A percentile compares a stretch with the other conserved stretches of the same genome.
These are phyloP conservation scores for Nicotiana otophora DNA, from an alignment of 257 asterid species.

Conservation along the genomic window DNA sequence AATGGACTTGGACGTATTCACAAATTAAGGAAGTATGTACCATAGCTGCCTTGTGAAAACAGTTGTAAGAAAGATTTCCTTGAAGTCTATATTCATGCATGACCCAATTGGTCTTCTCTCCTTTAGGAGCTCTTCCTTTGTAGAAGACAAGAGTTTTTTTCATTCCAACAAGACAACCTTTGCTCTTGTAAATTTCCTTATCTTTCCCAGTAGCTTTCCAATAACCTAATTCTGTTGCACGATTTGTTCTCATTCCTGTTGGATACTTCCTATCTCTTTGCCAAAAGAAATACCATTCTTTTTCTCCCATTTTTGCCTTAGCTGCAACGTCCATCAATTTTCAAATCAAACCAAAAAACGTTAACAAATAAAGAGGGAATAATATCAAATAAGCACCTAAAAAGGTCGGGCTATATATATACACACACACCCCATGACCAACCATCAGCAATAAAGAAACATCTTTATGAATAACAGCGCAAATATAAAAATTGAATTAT, in stretches of 20 bases:
- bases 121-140: conserved; percentile 79
- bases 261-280: conserved; percentile 80
- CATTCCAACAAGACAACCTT: conserved; percentile 68
- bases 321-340: conserved; percentile 26
- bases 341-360: no score
- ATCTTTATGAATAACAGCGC: no score
- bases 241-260: conserved; percentile 78
- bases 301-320: conserved; percentile 73
- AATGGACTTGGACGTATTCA: background rate
- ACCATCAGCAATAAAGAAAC: no score
- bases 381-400: no score
- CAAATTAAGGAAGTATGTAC: conserved; percentile 18
- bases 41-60: conserved; percentile 55
- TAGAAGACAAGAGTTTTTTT: conserved; percentile 89
- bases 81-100: conserved; percentile 80
- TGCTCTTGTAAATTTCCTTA: conserved; percentile 53
- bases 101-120: conserved; percentile 37
- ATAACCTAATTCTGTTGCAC: conserved; percentile 74
- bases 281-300: conserved; percentile 72
- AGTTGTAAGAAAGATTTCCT: conserved; percentile 38
- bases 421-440: no score
- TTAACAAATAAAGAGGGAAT: no score
- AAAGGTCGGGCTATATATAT: no score
- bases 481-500: background rate
- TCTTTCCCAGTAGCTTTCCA: conserved; percentile 97